Evolutionary conservation across 495 filamentous ascomycete species (phyloP), one percentile per base, ranked within the genome.

Genomic region (Apiosordaria backusii): DNA sequence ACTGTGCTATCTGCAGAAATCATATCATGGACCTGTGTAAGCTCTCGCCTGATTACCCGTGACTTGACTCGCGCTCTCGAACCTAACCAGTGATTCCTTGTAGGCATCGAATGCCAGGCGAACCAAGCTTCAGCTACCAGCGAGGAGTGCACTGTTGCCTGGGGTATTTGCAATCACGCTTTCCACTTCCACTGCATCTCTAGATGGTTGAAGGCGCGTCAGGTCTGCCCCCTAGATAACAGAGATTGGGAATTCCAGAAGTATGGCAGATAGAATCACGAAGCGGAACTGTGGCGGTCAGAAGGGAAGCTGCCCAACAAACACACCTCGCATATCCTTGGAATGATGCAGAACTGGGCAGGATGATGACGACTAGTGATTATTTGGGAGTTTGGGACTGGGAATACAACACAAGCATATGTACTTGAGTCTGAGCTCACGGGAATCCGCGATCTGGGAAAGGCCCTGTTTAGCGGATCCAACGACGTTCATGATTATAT

Each of bases 151-250:
- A 99, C 95, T 19, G 95, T 99, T 22, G 95, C 95, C 1, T 99
- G 95, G 95, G 95, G 95, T 50, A 98, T 98, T 57, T 99, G 95
- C 83, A 99, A 99, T 75, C 95, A 99, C 74, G 95, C 95, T 6
- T 99, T 99, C 84, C 95, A 99, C 79, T 99, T 99, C 82, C 95
- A 99, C 80, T 99, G 95, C 83, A 99, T 99, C 76, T 98, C 96
- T 4, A 88, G 95, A 78, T 99, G 95, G 95, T 82, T 99, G 50
- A 99, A 99, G 85, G 97, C 95, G n/a, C 91, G 96, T 65, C 95
- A 98, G 78, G 95, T 99, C 60, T 99, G 95, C 73, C 95, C 95
- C 3, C 85, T 99, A 25, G 95, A 99, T 79, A 99, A 99, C 81
- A 85, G 93, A 71, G 95, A 98, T 77, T 99, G 95, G 95, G 95